A percentile compares a stretch with the other conserved stretches of the same genome.
Conservation (phyloP, 2,329 filamentous ascomycete genomes). For the Nothophaeocryptopus gaeumannii region DNA sequence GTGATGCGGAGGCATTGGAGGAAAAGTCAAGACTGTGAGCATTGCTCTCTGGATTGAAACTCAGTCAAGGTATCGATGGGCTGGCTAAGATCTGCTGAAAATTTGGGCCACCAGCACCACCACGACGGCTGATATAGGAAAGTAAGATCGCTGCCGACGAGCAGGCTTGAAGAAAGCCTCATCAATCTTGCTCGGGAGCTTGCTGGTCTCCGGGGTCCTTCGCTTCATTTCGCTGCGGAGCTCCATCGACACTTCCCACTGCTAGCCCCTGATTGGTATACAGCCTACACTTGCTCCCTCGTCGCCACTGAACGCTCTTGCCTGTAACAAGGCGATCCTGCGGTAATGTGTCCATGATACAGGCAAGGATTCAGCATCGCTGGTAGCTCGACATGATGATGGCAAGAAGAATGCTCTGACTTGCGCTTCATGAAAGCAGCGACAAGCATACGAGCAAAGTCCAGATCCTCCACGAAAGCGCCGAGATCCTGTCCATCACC, state of each 20-base stretch:
- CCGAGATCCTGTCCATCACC: neutral
- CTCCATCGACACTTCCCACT: neutral
- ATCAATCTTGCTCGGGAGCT: neutral
- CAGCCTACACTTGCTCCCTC: neutral
- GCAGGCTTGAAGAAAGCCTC: neutral
- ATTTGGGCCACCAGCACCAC: neutral
- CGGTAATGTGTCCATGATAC: slow-evolving; percentile 1
- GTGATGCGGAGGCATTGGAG: slow-evolving; percentile 2
- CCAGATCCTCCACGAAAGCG: neutral
- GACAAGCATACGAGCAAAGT: neutral
- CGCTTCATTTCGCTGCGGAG: neutral
- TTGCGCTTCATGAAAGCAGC: slow-evolving; percentile 2
- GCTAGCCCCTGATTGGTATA: neutral
- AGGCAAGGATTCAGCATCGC: neutral
- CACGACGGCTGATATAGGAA: too few species aligned
- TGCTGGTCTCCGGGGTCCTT: neutral
- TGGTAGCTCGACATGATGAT: neutral
- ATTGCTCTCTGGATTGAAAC: too few species aligned
- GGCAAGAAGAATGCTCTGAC: neutral
- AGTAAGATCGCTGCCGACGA: too few species aligned
- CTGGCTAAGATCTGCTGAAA: neutral
- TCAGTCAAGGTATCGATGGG: neutral
- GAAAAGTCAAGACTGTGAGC: neutral
- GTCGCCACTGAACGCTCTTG: neutral
- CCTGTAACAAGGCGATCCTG: neutral